Conservation (phyloP, 2,329 filamentous ascomycete genomes). For the Phaeosphaeriaceae sp. region DNA sequence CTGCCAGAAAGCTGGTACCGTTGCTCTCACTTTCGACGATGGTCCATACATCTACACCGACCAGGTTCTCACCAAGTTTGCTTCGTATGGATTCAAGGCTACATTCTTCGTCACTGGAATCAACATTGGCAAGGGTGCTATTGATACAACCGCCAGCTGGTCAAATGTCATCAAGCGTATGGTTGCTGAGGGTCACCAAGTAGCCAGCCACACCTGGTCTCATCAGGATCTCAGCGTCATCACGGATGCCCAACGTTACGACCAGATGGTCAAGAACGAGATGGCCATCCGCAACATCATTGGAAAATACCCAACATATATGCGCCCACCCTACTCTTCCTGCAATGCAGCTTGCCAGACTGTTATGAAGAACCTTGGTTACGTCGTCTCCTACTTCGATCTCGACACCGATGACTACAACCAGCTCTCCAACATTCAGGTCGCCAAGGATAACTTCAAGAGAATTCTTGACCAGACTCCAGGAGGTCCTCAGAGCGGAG, state of each 20-base stretch:
- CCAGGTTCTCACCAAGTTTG: constrained; percentile 66
- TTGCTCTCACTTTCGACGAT: constrained; percentile 72
- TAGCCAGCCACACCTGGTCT: constrained; percentile 65
- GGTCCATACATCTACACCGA: constrained; percentile 68
- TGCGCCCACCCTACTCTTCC: constrained; percentile 58
- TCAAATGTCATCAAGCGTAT: constrained; percentile 61
- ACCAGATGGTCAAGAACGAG: constrained; percentile 61
- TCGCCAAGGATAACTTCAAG: constrained; percentile 50
- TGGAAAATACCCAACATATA: constrained; percentile 62
- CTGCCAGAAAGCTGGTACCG: constrained; percentile 60
- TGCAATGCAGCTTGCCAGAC: constrained; percentile 50
- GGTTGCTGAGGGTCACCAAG: constrained; percentile 63
- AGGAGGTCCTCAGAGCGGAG: constrained; percentile 18
- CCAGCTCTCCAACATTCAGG: constrained; percentile 42
- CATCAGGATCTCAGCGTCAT: constrained; percentile 57
- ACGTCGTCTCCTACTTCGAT: constrained; percentile 67
- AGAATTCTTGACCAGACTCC: constrained; percentile 31
- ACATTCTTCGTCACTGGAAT: constrained; percentile 71
- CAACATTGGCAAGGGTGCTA: constrained; percentile 63
- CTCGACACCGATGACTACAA: constrained; percentile 60
- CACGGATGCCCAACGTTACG: constrained; percentile 51
- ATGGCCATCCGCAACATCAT: constrained; percentile 62
- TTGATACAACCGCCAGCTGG: constrained; percentile 58
- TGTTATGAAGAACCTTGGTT: constrained; percentile 55
- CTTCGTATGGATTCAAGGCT: constrained; percentile 63